A percentile compares a stretch with the other conserved stretches of the same genome.
phyloP scores from a whole-genome alignment of 305 asterid genomes.

The Rubia occidens region DNA sequence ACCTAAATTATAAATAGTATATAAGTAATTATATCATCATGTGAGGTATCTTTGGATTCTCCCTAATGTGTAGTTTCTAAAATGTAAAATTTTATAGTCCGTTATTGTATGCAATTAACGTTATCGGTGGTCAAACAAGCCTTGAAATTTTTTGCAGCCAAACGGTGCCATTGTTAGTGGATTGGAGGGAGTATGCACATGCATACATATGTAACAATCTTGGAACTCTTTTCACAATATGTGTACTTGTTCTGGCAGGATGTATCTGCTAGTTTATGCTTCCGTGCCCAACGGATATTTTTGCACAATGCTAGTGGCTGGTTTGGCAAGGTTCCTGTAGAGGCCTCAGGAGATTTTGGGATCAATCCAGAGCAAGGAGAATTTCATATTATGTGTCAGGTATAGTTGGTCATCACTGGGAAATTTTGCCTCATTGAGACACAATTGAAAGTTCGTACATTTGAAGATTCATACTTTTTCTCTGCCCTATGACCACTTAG shows the following conservation, averaged over 20 bases:
- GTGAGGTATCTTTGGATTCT: too few relatives aligned
- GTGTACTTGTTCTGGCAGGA: slow-evolving; percentile 43
- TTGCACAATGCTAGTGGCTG: slow-evolving; percentile 96
- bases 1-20: too few relatives aligned
- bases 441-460: background rate
- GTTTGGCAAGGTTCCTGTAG: slow-evolving; percentile 94
- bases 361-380: slow-evolving; percentile 97
- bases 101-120: too few relatives aligned
- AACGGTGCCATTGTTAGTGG: too few relatives aligned
- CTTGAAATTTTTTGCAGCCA: too few relatives aligned
- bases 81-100: too few relatives aligned
- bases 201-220: background rate
- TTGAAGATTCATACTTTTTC: background rate
- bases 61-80: too few relatives aligned
- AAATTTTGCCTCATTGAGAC: background rate
- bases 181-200: too few relatives aligned
- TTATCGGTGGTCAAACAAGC: too few relatives aligned
- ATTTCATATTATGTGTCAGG: slow-evolving; percentile 99
- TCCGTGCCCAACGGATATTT: slow-evolving; percentile 93
- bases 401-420: slow-evolving; percentile 17
- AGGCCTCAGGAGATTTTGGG: slow-evolving; percentile 99
- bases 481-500: background rate
- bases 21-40: too few relatives aligned
- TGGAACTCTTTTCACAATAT: slow-evolving; percentile 5
- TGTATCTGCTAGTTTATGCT: slow-evolving; percentile 76